Evolutionary conservation across 257 asterid genomes (phyloP), one percentile per base, ranked within the genome.

Genomic region (Solanum ossicruentum): DNA sequence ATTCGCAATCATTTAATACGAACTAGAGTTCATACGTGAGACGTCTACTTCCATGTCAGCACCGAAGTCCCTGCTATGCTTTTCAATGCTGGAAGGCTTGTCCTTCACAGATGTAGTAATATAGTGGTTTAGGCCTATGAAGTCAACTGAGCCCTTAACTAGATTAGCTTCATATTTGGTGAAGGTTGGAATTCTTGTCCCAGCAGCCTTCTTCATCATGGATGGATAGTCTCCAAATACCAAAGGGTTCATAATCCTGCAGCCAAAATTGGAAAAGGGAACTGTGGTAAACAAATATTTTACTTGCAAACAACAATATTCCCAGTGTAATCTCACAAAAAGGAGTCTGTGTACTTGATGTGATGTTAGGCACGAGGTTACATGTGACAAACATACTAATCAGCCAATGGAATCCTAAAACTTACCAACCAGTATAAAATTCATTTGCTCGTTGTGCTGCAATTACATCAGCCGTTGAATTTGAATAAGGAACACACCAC

Each of bases 161-260:
- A 88, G 91, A 84, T 90, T 86, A 3, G 89, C 88, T 84, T 93
- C 93, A 6, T 70, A 45, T 43, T 81, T 45, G 16, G 92, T 90
- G 81, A 93, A 83, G 84, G 80, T 88, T 36, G 97, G 96, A 47
- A 93, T 82, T 83, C 92, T 91, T 58, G 88, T 6, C 61, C 89
- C 87, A n/a, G 86, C 96, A 28, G 84, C 86, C 77, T 87, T 85
- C 87, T 90, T 93, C 16, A 93, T 12, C 69, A 54, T 52, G 18
- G 87, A 93, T 20, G 95, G 97, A 87, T 93, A 93, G 88, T 91
- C 94, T 79, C 95, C 97, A 77, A 86, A 91, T 3, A 91, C 80
- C 75, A 92, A 70, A 6, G 97, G 95, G 88, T 90, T 80, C 36
- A 92, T 55, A 39, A 91, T 84, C 96, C 96, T 92, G 89, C 85